Base-by-base conservation (phyloP, 306 rosid genomes). In the Crotalaria pallida region DNA sequence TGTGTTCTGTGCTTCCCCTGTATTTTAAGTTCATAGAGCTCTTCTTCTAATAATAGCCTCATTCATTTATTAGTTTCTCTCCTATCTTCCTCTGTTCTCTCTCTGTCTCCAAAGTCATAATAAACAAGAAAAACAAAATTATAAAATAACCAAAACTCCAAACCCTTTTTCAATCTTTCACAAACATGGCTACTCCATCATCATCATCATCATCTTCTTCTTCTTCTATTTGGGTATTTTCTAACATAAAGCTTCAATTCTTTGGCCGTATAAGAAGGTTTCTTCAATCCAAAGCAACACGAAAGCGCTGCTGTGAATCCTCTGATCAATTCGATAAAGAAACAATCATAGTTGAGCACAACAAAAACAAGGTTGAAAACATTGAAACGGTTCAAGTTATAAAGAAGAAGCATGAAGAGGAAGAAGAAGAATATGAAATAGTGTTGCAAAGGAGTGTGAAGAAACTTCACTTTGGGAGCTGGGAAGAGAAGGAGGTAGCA, bases 401-500 rank as follows among this genome's bases (percentile, higher is more conserved):
- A n/a, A n/a, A n/a, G 79, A 79, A 69, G 77, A 87, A 68, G 33
- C 59, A 50, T 6, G 67, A 51, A 58, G 44, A 55, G 19, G 71
- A 61, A 3, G 85, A 61, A 3, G 85, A 61, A 38, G 90, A 77
- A 9, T 67, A 58, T 7, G 76, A 19, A 3, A 60, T 71, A 11
- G 1, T 74, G 81, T 67, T 95, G 73, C 89, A 88, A 73, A 87
- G 69, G 79, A 82, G 89, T 3, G 99, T 95, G 82, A 95, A 95
- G 88, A 84, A 75, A 77, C 96, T 95, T 76, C 95, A 95, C 84
- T 95, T 95, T 19, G 99, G 99, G 27, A 80, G 79, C 74, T 86
- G 89, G 88, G 87, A 84, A 76, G 96, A 91, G 89, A 95, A 86
- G 67, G 96, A 88, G 74, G 34, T 51, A 40, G 94, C 96, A 27